Conservation (phyloP, 495 filamentous ascomycete genomes). For the Thozetella sp. region DNA sequence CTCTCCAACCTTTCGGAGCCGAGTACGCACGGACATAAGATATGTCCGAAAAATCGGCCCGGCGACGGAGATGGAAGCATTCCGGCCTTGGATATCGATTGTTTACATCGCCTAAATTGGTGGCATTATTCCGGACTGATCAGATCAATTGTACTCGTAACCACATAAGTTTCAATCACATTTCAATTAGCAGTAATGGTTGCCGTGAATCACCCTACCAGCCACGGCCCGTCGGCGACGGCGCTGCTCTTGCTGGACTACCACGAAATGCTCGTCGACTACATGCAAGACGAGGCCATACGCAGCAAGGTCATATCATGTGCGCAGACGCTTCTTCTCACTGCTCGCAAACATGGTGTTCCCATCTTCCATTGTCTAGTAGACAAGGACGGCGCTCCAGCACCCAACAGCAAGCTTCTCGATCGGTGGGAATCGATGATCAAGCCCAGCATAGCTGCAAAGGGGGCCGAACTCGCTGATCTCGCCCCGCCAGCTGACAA, state of each 20-base stretch:
- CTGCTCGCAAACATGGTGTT: slow-evolving; percentile 23
- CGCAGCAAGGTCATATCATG: neutral
- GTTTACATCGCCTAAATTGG: too few species aligned
- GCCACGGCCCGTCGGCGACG: slow-evolving; percentile 27
- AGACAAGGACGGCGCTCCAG: slow-evolving; percentile 18
- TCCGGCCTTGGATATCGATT: too few species aligned
- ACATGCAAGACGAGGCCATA: slow-evolving; percentile 1
- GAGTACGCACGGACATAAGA: too few species aligned
- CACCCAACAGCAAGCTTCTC: slow-evolving; percentile 24
- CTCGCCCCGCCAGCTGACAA: neutral
- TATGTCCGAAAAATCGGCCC: too few species aligned
- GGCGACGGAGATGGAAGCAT: too few species aligned
- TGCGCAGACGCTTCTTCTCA: slow-evolving; percentile 14
- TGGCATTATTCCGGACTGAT: too few species aligned
- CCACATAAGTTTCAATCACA: too few species aligned
- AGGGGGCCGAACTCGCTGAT: slow-evolving; percentile 16
- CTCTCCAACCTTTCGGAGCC: too few species aligned
- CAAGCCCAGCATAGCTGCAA: slow-evolving; percentile 16
- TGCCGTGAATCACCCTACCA: neutral
- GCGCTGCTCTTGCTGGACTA: slow-evolving; percentile 34
- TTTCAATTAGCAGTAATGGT: too few species aligned
- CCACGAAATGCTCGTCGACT: slow-evolving; percentile 22
- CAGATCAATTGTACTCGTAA: too few species aligned
- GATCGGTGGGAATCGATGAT: slow-evolving; percentile 6
- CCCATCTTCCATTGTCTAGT: slow-evolving; percentile 30